Percentiles rank a stretch among this genome's conserved stretches.
phyloP scores from a whole-genome alignment of 169 alveolate species.

The Eimeria necatrix region DNA sequence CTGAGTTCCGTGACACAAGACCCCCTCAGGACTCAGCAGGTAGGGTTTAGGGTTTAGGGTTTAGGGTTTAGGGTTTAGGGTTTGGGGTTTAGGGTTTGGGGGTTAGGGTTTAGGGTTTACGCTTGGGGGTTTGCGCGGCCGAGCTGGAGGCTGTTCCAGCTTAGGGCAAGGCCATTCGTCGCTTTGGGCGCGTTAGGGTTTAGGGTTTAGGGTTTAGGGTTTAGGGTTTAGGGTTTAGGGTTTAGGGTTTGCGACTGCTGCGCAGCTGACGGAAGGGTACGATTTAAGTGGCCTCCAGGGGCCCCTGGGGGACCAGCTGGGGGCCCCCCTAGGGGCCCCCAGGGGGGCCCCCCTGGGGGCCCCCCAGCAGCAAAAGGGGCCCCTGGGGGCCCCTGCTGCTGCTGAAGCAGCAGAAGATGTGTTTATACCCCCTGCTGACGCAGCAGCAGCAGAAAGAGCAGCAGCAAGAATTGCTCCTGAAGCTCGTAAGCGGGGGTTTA shows the following conservation, averaged over 20 bases:
- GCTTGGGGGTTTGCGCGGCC: neutral
- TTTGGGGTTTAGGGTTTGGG: no score
- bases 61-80: neutral
- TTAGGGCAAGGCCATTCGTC: neutral
- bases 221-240: no score
- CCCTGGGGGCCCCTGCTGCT: neutral
- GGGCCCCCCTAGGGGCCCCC: neutral
- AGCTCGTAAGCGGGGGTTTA: neutral
- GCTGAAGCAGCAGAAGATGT: neutral
- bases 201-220: neutral
- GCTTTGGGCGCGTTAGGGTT: neutral
- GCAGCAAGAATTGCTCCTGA: neutral
- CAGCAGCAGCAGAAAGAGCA: neutral
- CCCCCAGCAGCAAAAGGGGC: constrained; percentile 7
- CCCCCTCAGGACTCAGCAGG: no score
- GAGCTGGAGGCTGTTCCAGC: neutral
- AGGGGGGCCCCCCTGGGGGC: no score
- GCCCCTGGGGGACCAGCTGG: neutral
- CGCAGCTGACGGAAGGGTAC: constrained; percentile 8
- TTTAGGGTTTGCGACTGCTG: neutral
- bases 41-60: neutral
- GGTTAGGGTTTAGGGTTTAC: neutral
- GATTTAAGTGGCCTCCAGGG: neutral
- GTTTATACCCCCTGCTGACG: neutral
- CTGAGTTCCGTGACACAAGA: no score